These are phyloP conservation scores for Melastoma candidum DNA, from an alignment of 441 rosid species.

Conservation along the genomic window DNA sequence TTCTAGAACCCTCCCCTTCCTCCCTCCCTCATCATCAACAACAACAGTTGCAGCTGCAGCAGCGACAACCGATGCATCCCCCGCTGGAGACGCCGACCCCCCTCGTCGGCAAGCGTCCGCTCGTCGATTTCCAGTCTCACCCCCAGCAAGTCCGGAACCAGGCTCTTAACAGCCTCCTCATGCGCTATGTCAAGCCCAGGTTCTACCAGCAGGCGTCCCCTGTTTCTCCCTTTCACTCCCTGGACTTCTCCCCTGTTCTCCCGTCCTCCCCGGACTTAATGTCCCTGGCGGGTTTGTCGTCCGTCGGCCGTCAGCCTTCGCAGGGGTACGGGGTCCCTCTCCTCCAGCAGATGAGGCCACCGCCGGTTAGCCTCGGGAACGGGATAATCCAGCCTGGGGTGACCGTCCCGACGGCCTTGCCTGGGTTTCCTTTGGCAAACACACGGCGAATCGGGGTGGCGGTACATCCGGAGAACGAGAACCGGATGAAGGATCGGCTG, in stretches of 20 bases:
- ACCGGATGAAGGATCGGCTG: conserved; percentile 61
- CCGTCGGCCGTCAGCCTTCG: conserved; percentile 18
- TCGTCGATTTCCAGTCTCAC: conserved; percentile 53
- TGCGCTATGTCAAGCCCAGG: conserved; percentile 67
- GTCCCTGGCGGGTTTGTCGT: conserved; percentile 13
- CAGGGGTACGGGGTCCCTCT: conserved; percentile 43
- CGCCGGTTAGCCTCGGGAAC: conserved; percentile 17
- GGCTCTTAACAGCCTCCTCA: conserved; percentile 32
- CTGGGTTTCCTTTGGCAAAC: conserved; percentile 27
- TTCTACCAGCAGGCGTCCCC: conserved; percentile 37
- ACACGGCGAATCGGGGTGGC: conserved; percentile 6
- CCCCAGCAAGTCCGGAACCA: conserved; percentile 28
- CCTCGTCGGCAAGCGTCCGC: conserved; percentile 51
- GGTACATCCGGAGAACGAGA: conserved; percentile 33
- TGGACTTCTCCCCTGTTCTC: conserved; percentile 24
- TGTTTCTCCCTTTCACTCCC: conserved; percentile 30
- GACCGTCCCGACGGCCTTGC: conserved; percentile 1
- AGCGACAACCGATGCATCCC: conserved; percentile 38
- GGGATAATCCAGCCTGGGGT: conserved; percentile 20
- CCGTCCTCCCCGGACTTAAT: conserved; percentile 7
- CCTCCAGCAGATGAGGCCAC: conserved; percentile 41
- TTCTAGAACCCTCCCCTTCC: conserved; percentile 35
- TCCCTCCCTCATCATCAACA: too few relatives aligned
- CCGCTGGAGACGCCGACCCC: conserved; percentile 16
- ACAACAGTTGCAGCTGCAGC: too few relatives aligned